These are phyloP conservation scores for Jacaranda mimosifolia DNA, from an alignment of 257 asterid species.

Conservation along the genomic window DNA sequence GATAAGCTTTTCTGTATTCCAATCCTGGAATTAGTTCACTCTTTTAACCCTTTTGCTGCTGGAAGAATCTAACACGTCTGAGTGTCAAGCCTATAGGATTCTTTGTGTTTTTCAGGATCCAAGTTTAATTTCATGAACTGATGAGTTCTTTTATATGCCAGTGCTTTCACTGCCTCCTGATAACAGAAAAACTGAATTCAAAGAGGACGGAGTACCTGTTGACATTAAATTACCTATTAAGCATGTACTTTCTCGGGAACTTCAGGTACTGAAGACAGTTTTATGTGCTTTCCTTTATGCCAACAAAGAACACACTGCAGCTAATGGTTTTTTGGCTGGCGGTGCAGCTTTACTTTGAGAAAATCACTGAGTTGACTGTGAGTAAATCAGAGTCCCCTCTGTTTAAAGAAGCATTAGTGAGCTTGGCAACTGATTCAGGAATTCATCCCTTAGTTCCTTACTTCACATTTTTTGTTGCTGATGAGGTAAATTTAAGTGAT, in stretches of 20 bases:
- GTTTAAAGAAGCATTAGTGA: constrained; percentile 80
- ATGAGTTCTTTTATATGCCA: constrained; percentile 42
- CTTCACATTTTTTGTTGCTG: constrained; percentile 90
- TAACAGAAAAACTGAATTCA: constrained; percentile 75
- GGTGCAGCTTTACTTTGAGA: constrained; percentile 95
- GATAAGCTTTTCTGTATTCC: not conserved
- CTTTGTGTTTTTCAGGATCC: constrained; percentile 5
- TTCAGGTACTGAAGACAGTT: constrained; percentile 69
- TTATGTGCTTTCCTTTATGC: constrained; percentile 35
- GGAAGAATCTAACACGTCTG: not conserved
- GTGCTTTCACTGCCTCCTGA: constrained; percentile 73
- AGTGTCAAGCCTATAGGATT: constrained; percentile 13
- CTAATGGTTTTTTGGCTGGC: constrained; percentile 36
- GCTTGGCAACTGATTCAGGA: constrained; percentile 98
- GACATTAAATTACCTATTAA: constrained; percentile 93
- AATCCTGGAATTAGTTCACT: not conserved
- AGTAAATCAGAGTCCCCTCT: constrained; percentile 77
- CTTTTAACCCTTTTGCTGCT: not conserved
- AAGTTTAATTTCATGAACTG: constrained; percentile 26
- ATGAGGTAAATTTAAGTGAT: constrained; percentile 65
- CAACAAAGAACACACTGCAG: constrained; percentile 28
- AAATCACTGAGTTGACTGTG: constrained; percentile 85
- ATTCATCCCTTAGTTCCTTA: constrained; percentile 98
- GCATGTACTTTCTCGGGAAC: constrained; percentile 95
- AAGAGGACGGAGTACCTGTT: constrained; percentile 81